phyloP scores from a whole-genome alignment of 2,329 filamentous ascomycete genomes.

The Exophiala bonariae region DNA sequence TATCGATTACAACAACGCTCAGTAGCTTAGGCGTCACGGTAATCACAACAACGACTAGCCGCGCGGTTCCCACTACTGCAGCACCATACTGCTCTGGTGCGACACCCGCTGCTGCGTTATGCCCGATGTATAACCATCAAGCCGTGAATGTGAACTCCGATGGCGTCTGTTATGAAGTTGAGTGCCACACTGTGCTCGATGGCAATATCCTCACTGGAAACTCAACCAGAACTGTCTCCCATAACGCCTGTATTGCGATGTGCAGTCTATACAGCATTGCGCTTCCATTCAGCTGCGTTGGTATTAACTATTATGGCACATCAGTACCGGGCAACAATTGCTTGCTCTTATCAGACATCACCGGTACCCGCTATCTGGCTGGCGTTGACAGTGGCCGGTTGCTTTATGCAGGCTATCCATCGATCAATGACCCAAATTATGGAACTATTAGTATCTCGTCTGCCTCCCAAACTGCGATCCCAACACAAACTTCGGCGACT shows the following conservation, averaged over 20 bases:
- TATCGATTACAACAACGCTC: constrained; percentile 37
- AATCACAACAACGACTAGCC: constrained; percentile 32
- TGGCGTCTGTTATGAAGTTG: constrained; percentile 21
- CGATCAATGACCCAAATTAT: constrained; percentile 13
- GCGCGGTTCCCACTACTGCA: constrained; percentile 6
- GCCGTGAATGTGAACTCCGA: constrained; percentile 22
- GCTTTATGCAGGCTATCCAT: constrained; percentile 20
- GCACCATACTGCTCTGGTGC: constrained; percentile 11
- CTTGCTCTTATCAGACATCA: constrained; percentile 13
- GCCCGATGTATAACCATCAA: constrained; percentile 21
- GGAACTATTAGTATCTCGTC: constrained; percentile 2
- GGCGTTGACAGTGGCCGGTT: constrained; percentile 14
- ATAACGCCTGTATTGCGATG: constrained; percentile 15
- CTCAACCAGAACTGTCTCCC: constrained; percentile 11
- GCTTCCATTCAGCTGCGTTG: constrained; percentile 21
- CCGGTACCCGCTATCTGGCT: constrained; percentile 6
- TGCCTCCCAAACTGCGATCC: background rate
- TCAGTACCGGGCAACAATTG: constrained; percentile 15
- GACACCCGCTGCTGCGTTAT: constrained; percentile 16
- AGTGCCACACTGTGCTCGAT: constrained; percentile 17
- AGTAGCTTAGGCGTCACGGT: constrained; percentile 44
- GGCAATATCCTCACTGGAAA: constrained; percentile 14
- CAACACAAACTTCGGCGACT: constrained; percentile 6
- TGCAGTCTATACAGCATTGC: constrained; percentile 24
- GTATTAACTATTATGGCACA: constrained; percentile 15